Evolutionary conservation across 2,329 filamentous ascomycete species (phyloP), one percentile per base, ranked within the genome.

Genomic region (Arthrobotrys iridis): DNA sequence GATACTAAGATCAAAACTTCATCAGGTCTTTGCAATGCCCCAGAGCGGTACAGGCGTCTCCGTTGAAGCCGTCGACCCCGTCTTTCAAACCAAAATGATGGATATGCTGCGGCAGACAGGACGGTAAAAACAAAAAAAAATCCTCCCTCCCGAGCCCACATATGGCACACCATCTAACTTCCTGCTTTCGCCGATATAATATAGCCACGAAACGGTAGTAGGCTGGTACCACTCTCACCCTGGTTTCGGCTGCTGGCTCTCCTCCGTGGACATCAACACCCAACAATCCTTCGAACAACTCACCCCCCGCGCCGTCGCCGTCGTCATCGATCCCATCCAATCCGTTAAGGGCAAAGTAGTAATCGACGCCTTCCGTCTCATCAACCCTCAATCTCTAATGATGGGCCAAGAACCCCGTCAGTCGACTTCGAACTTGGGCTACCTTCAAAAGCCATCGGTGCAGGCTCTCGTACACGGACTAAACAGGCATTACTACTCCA

Each of bases 41-140:
- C 95, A 99, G 83, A 97, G 93, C 80, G 95, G 95, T 84, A 99
- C 95, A 0, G 95, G 95, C 79, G 95, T 99, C 79, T 97, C 93
- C 83, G 95, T 99, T 80, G 95, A 99, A 84, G 96, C 95, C 59
- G 95, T 99, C 77, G 95, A 99, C 82, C 93, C 93, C 7, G 95
- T 99, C 33, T 99, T 99, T 83, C 95, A 99, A 85, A 97, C 93
- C 81, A 99, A 97, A 87, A 99, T 99, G 95, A 99, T 99, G 95
- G 95, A 99, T 82, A 98, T 99, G 95, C 86, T 99, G 82, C 88
- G 92, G 81, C 95, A 99, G 86, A 99, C 95, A 71, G 95, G 95
- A 84, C 88, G 95, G 93, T 96, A 85, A n/a, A n/a, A n/a, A n/a
- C n/a, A n/a, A n/a, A n/a, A n/a, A n/a, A n/a, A n/a, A 80, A 2